Evolutionary conservation across 495 filamentous ascomycete species (phyloP).

Genomic region (Hypoxylon trugodes): DNA sequence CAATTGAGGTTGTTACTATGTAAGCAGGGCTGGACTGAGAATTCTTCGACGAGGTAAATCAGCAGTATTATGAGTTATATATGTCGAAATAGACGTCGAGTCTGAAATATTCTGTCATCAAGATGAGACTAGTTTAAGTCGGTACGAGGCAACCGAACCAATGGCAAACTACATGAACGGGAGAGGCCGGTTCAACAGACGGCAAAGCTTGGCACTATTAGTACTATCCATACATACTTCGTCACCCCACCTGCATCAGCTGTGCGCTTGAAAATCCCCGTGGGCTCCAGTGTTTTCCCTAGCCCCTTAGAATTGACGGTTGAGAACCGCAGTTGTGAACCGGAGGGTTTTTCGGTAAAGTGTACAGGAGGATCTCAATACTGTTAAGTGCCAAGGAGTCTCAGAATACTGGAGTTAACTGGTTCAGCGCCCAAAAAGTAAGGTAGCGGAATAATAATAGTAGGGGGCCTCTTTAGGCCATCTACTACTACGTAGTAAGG

Average conservation of each 20-base stretch:
- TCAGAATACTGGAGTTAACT: conserved; percentile 23
- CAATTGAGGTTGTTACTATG: too few species aligned
- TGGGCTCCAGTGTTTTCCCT: conserved; percentile 1
- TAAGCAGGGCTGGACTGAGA: not conserved
- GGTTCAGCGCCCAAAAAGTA: conserved; percentile 26
- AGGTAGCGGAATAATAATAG: conserved; percentile 36
- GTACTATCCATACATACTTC: not conserved
- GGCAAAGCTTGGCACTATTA: conserved; percentile 24
- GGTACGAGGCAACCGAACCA: conserved; percentile 30
- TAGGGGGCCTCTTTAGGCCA: conserved; percentile 3
- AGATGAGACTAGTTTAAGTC: conserved; percentile 33
- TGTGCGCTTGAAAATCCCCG: conserved; percentile 23
- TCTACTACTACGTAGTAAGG: conserved; percentile 16
- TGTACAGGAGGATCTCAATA: conserved; percentile 18
- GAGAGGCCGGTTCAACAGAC: conserved; percentile 5
- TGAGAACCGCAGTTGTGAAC: not conserved
- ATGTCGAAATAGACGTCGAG: conserved; percentile 14
- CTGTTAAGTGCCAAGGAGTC: conserved; percentile 31
- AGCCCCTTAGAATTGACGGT: not conserved
- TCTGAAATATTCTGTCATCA: conserved; percentile 33
- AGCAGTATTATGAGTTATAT: conserved; percentile 21
- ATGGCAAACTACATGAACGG: conserved; percentile 7
- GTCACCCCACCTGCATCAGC: conserved; percentile 22
- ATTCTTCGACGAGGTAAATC: conserved; percentile 30
- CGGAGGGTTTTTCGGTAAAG: conserved; percentile 2